phyloP scores from a whole-genome alignment of 2,329 filamentous ascomycete genomes.

The Arthrobotrys iridis region DNA sequence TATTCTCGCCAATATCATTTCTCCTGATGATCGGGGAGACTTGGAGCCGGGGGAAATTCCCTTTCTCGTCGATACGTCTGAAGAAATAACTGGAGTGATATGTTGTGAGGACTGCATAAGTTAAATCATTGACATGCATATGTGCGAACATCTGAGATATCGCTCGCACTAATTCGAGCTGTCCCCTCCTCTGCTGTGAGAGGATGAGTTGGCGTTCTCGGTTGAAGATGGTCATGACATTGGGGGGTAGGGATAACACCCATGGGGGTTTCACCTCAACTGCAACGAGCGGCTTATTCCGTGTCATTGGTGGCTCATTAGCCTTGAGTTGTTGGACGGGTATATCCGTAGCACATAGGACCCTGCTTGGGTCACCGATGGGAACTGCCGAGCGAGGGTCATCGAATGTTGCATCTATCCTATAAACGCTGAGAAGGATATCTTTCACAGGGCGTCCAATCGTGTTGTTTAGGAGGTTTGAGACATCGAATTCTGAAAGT shows the following conservation, averaged over 20 bases:
- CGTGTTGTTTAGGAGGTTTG: not conserved
- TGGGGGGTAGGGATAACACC: constrained; percentile 1
- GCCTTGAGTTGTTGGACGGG: not conserved
- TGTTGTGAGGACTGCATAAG: constrained; percentile 17
- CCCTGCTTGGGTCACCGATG: constrained; percentile 26
- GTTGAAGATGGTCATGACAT: not conserved
- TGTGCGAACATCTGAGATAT: constrained; percentile 25
- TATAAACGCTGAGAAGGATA: constrained; percentile 17
- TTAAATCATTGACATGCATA: constrained; percentile 13
- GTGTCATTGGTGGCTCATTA: not conserved
- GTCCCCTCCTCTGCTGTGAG: not conserved
- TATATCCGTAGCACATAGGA: constrained; percentile 5
- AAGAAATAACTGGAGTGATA: constrained; percentile 35
- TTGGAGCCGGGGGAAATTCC: not conserved
- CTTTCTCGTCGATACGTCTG: not conserved
- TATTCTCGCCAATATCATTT: not conserved
- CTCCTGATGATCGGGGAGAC: constrained; percentile 27
- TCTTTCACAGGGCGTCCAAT: constrained; percentile 19
- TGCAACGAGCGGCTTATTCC: constrained; percentile 7
- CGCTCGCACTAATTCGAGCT: constrained; percentile 13
- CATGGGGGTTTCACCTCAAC: constrained; percentile 17
- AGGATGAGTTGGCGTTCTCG: not conserved
- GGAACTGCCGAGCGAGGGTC: constrained; percentile 14
- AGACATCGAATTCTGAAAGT: constrained; percentile 12
- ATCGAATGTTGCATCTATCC: constrained; percentile 20